phyloP scores from a whole-genome alignment of 2,329 filamentous ascomycete genomes.

The Pseudogymnoascus sp. region DNA sequence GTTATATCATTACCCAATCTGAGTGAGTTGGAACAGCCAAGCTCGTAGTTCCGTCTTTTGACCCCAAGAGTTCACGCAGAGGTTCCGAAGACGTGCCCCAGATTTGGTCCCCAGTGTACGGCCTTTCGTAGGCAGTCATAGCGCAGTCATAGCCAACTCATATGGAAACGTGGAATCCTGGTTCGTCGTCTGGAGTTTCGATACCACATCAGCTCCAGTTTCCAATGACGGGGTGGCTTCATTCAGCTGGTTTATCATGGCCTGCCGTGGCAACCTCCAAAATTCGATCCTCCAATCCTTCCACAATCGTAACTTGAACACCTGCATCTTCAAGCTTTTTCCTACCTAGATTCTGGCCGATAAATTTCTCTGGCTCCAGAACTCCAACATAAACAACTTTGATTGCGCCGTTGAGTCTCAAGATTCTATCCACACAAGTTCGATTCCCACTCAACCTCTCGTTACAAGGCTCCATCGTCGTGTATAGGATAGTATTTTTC shows the following conservation, averaged over 20 bases:
- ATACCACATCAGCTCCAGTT: not conserved
- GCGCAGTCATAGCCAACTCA: not conserved
- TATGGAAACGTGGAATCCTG: not conserved
- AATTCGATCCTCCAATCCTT: slow-evolving; percentile 74
- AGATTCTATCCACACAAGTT: slow-evolving; percentile 72
- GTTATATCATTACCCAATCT: not conserved
- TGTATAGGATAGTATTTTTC: slow-evolving; percentile 61
- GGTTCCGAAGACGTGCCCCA: not conserved
- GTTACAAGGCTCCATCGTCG: slow-evolving; percentile 84
- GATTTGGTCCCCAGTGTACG: not conserved
- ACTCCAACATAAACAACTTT: slow-evolving; percentile 80
- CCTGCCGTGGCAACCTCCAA: slow-evolving; percentile 75
- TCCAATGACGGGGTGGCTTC: slow-evolving; percentile 3
- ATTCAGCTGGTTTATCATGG: slow-evolving; percentile 41
- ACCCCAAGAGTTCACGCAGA: not conserved
- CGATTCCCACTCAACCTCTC: slow-evolving; percentile 65
- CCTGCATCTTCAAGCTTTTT: slow-evolving; percentile 62
- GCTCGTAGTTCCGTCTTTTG: not conserved
- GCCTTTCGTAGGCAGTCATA: too few species aligned
- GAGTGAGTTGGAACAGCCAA: not conserved
- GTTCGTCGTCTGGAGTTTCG: slow-evolving; percentile 15
- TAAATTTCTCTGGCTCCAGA: slow-evolving; percentile 83
- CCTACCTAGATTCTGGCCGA: slow-evolving; percentile 71
- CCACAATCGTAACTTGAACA: slow-evolving; percentile 63
- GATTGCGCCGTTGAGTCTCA: slow-evolving; percentile 49